These are phyloP conservation scores for Cucurbita pepo DNA, from an alignment of 306 rosid species.

Conservation along the genomic window DNA sequence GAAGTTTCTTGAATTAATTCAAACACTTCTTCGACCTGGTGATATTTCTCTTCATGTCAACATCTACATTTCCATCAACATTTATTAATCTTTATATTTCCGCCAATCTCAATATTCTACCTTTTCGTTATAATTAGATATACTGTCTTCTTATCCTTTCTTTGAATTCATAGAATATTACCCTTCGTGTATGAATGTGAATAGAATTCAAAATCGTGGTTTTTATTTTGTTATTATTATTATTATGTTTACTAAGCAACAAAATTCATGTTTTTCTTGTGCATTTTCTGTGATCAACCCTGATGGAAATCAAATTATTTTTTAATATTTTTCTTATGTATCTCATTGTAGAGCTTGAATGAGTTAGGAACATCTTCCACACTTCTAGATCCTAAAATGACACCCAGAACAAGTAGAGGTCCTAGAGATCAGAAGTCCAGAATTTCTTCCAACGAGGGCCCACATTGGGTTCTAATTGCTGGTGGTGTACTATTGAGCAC, in stretches of 20 bases:
- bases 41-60: neutral
- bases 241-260: neutral
- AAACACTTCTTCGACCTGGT: neutral
- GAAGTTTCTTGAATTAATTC: too few relatives aligned
- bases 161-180: neutral
- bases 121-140: neutral
- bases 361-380: slow-evolving; percentile 14
- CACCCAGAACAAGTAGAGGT: slow-evolving; percentile 34
- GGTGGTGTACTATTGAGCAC: slow-evolving; percentile 85
- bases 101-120: neutral
- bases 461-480: slow-evolving; percentile 78
- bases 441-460: slow-evolving; percentile 39
- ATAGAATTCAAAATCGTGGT: neutral
- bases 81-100: neutral
- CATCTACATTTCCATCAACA: neutral
- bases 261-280: neutral
- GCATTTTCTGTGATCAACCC: slow-evolving; percentile 13
- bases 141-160: neutral
- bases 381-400: slow-evolving; percentile 40
- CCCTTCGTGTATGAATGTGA: neutral
- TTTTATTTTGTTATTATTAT: neutral
- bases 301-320: neutral
- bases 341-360: slow-evolving; percentile 17
- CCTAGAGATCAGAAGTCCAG: slow-evolving; percentile 43
- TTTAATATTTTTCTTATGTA: neutral